Evolutionary conservation across 2,329 filamentous ascomycete genomes (phyloP).

Genomic region (Stemphylium lycopersici): DNA sequence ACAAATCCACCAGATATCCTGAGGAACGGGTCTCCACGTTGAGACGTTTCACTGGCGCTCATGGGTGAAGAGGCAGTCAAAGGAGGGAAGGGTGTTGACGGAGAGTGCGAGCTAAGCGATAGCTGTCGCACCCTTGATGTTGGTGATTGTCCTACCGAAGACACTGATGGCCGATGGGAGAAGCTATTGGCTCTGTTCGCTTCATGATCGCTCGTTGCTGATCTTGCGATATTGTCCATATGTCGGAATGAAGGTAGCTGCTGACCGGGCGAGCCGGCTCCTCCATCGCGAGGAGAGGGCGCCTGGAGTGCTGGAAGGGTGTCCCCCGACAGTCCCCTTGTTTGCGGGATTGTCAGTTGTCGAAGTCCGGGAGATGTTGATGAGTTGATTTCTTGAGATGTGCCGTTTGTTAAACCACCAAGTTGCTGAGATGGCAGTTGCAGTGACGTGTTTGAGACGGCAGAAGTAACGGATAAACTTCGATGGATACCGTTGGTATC

Average conservation of each 20-base stretch:
- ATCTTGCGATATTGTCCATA: constrained; percentile 44
- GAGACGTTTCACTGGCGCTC: constrained; percentile 36
- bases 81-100: constrained; percentile 37
- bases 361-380: constrained; percentile 39
- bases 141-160: constrained; percentile 45
- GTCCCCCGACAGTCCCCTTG: constrained; percentile 34
- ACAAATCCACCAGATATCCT: constrained; percentile 37
- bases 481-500: constrained; percentile 9
- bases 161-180: constrained; percentile 45
- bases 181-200: constrained; percentile 33
- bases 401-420: constrained; percentile 26
- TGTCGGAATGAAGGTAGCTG: constrained; percentile 44
- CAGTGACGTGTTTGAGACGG: constrained; percentile 15
- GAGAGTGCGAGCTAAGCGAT: constrained; percentile 44
- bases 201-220: constrained; percentile 41
- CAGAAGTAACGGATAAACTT: constrained; percentile 11
- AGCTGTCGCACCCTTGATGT: constrained; percentile 40
- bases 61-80: constrained; percentile 44
- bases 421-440: constrained; percentile 22
- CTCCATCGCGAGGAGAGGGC: constrained; percentile 38
- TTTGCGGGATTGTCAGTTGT: constrained; percentile 41
- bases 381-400: constrained; percentile 28
- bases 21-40: constrained; percentile 40
- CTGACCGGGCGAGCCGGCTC: constrained; percentile 37
- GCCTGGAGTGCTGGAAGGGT: constrained; percentile 48